phyloP scores from a whole-genome alignment of 2,329 filamentous ascomycete genomes.

The Colletotrichum tabaci region DNA sequence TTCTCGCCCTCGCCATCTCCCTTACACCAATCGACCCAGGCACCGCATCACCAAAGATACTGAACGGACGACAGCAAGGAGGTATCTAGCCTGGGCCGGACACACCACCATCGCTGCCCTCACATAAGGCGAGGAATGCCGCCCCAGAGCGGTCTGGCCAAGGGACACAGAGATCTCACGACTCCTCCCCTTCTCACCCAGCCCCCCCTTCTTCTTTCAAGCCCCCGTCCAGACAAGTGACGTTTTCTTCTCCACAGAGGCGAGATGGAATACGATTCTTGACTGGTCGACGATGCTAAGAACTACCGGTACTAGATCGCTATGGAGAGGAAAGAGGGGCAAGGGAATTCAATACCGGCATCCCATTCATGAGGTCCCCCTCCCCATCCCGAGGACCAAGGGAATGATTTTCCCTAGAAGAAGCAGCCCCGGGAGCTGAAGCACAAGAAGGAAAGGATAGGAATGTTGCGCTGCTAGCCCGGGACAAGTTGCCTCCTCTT shows the following conservation, averaged over 20 bases:
- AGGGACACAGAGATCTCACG: not conserved
- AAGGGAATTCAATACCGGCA: conserved; percentile 24
- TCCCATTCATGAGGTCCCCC: conserved; percentile 19
- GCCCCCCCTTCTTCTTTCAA: conserved; percentile 3
- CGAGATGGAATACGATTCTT: not conserved
- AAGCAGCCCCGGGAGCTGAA: not conserved
- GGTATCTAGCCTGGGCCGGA: not conserved
- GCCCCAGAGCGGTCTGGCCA: conserved; percentile 9
- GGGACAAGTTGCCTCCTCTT: conserved; percentile 24
- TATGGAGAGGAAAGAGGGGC: not conserved
- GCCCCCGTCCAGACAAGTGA: not conserved
- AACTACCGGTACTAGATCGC: not conserved
- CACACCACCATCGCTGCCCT: conserved; percentile 24
- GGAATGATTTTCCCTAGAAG: not conserved
- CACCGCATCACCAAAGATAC: conserved; percentile 13
- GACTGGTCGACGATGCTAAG: no score
- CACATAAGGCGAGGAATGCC: conserved; percentile 21
- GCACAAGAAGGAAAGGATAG: conserved; percentile 12
- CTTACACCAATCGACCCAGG: conserved; percentile 29
- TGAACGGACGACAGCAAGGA: not conserved
- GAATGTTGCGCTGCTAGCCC: conserved; percentile 29
- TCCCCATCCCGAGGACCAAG: not conserved
- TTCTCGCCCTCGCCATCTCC: conserved; percentile 14
- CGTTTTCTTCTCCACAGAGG: not conserved
- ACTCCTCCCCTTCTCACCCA: not conserved